Percentiles rank a stretch among this genome's conserved stretches.
phyloP scores from a whole-genome alignment of 2,329 filamentous ascomycete genomes.

The Aspergillus intermedius region DNA sequence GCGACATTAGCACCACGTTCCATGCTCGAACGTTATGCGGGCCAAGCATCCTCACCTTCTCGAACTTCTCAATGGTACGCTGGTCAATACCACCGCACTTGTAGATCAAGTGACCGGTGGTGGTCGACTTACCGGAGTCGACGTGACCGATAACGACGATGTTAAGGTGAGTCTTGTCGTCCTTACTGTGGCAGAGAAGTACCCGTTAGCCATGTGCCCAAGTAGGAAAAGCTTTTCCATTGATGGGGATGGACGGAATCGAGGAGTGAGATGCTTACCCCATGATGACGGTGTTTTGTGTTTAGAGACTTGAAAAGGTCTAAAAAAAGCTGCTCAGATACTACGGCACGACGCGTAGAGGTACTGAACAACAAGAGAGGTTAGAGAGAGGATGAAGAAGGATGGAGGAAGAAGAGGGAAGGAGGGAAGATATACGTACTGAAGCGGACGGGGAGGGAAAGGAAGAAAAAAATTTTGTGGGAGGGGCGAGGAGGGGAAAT shows the following conservation, averaged over 20 bases:
- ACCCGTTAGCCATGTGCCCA: conserved; percentile 2
- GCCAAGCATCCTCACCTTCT: conserved; percentile 64
- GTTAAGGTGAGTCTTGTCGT: conserved; percentile 94
- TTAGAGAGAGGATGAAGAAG: conserved; percentile 14
- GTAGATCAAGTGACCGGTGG: conserved; percentile 98
- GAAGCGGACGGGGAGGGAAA: conserved; percentile 38
- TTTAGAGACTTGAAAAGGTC: conserved; percentile 43
- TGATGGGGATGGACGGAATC: no score
- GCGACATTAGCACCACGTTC: conserved; percentile 10
- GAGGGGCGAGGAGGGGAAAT: conserved; percentile 37
- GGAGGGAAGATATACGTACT: conserved; percentile 38
- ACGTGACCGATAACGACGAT: conserved; percentile 99
- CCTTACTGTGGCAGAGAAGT: conserved; percentile 59
- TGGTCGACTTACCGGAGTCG: conserved; percentile 99
- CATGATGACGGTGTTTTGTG: conserved; percentile 53
- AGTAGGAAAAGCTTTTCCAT: not conserved
- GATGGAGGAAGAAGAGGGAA: conserved; percentile 16
- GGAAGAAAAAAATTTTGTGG: conserved; percentile 33
- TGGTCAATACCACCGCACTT: conserved; percentile 99
- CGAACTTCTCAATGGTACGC: conserved; percentile 99
- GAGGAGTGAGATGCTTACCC: conserved; percentile 42
- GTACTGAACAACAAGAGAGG: conserved; percentile 36
- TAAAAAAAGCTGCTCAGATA: conserved; percentile 41
- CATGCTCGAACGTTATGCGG: not conserved
- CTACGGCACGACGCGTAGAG: conserved; percentile 47